phyloP scores from a whole-genome alignment of 768 basidiomycete species.

The Termitomyces sp. region DNA sequence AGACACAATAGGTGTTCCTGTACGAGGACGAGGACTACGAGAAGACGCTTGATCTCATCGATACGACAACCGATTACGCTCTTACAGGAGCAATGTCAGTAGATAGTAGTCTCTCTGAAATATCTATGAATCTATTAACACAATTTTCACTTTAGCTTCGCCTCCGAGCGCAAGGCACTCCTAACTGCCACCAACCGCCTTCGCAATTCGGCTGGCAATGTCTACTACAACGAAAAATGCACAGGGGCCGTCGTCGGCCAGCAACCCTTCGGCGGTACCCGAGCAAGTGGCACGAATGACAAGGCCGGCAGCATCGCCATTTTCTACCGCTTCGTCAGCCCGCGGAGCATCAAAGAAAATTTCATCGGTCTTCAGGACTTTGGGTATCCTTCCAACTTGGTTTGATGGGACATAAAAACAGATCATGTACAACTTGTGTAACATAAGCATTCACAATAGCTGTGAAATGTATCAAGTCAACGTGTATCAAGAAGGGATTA shows the following conservation, averaged over 20 bases:
- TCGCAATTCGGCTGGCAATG: conserved; percentile 90
- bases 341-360: conserved; percentile 96
- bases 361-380: conserved; percentile 82
- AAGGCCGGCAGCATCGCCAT: conserved; percentile 84
- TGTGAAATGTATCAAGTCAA: background rate
- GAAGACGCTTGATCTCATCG: conserved; percentile 81
- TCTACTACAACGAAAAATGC: conserved; percentile 98
- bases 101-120: background rate
- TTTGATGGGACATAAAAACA: conserved; percentile 15
- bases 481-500: no score
- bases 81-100: conserved; percentile 93
- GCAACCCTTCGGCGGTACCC: conserved; percentile 95
- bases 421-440: background rate
- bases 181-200: conserved; percentile 77
- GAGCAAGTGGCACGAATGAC: conserved; percentile 95
- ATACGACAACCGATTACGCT: conserved; percentile 83
- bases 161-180: conserved; percentile 76
- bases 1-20: conserved; percentile 61
- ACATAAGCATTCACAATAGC: background rate
- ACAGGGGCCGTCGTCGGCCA: conserved; percentile 98
- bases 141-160: conserved; percentile 52
- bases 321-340: conserved; percentile 75
- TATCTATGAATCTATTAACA: conserved; percentile 9
- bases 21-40: conserved; percentile 88
- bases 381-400: conserved; percentile 84